Percentiles rank a stretch among this genome's conserved stretches.
These are phyloP conservation scores for Zanthoxylum bungeanum DNA, from an alignment of 345 rosid genomes.

Conservation along the genomic window DNA sequence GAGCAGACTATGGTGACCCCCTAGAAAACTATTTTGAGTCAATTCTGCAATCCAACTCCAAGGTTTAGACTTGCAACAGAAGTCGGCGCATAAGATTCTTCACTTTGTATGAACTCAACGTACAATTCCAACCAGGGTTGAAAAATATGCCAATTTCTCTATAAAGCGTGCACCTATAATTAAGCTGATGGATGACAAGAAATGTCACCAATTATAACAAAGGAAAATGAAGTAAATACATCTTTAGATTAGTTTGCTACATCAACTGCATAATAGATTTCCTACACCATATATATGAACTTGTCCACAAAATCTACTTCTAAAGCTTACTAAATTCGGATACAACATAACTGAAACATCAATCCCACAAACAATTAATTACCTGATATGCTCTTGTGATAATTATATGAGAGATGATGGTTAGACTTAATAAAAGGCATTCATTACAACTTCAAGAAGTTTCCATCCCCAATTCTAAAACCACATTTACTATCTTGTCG, in stretches of 20 bases:
- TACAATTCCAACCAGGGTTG: not conserved
- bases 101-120: not conserved
- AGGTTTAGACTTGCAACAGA: not conserved
- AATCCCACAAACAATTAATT: slow-evolving; percentile 1
- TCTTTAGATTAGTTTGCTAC: slow-evolving; percentile 18
- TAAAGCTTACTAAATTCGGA: slow-evolving; percentile 1
- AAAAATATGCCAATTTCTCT: not conserved
- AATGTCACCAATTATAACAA: not conserved
- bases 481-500: slow-evolving; percentile 47
- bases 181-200: not conserved
- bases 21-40: not conserved
- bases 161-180: not conserved
- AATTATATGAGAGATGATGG: not conserved
- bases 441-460: slow-evolving; percentile 1
- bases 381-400: slow-evolving; percentile 5
- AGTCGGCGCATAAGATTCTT: not conserved
- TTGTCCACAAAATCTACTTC: slow-evolving; percentile 19
- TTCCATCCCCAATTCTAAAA: not conserved
- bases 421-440: slow-evolving; percentile 21
- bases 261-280: not conserved
- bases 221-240: not conserved
- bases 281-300: slow-evolving; percentile 12
- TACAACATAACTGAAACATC: not conserved
- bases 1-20: not conserved
- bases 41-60: not conserved